Conservation (phyloP, 1,139 yeast species). For the Pichia sp. region DNA sequence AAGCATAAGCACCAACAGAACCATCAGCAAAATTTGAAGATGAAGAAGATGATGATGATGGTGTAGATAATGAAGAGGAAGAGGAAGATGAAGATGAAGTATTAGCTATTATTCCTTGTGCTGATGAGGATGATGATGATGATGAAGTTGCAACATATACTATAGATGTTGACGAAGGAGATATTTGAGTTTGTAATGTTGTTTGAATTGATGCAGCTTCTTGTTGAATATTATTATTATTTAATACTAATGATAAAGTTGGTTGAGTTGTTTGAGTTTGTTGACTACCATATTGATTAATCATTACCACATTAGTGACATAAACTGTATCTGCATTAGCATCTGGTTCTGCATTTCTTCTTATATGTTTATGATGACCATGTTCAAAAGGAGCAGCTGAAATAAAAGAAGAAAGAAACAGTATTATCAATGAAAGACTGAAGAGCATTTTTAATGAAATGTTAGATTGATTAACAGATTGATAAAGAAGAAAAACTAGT, state of each 20-base stretch:
- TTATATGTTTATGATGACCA: conserved; percentile 19
- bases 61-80: conserved; percentile 18
- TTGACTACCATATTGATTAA: neutral
- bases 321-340: conserved; percentile 13
- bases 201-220: conserved; percentile 8
- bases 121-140: conserved; percentile 14
- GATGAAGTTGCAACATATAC: conserved; percentile 5
- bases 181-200: conserved; percentile 10
- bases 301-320: conserved; percentile 8
- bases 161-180: conserved; percentile 5
- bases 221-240: neutral
- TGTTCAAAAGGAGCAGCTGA: conserved; percentile 22
- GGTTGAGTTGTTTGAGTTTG: neutral
- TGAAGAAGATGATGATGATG: conserved; percentile 23
- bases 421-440: neutral
- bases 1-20: conserved; percentile 28
- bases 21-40: conserved; percentile 18
- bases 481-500: too few species aligned
- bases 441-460: neutral
- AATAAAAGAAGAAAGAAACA: conserved; percentile 10
- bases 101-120: neutral
- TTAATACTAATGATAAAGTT: neutral
- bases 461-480: too few species aligned
- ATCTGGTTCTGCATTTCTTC: conserved; percentile 21
- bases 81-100: conserved; percentile 7